These are phyloP conservation scores for Talaromyces trachyspermus DNA, from an alignment of 495 filamentous ascomycete species.

Conservation along the genomic window DNA sequence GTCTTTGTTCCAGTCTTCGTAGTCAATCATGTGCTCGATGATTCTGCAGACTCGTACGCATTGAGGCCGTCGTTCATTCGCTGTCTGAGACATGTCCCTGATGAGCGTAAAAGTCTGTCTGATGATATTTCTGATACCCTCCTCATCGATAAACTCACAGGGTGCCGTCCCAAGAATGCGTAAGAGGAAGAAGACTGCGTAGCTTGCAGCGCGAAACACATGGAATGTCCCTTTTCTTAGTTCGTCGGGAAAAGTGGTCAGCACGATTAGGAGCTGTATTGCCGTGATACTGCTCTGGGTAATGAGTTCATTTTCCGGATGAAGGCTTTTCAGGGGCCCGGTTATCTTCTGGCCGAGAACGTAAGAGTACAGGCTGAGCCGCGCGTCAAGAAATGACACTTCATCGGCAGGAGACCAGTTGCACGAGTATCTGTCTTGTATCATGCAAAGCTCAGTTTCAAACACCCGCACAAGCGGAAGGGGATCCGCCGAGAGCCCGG, in stretches of 20 bases:
- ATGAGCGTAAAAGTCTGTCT: not conserved
- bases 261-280: not conserved
- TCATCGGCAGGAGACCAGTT: not conserved
- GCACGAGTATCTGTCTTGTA: not conserved
- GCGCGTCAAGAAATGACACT: not conserved
- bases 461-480: not conserved
- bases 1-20: not conserved
- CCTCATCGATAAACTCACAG: not conserved
- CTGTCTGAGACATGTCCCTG: not conserved
- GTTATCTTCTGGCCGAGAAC: not conserved
- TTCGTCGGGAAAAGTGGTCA: not conserved
- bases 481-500: not conserved
- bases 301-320: not conserved
- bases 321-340: not conserved
- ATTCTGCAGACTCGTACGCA: not conserved
- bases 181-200: not conserved
- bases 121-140: not conserved
- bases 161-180: not conserved
- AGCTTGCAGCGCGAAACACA: not conserved
- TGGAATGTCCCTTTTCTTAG: not conserved
- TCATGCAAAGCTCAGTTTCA: not conserved
- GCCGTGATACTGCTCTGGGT: not conserved
- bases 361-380: not conserved
- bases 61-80: not conserved
- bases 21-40: not conserved